These are phyloP conservation scores for Cetraspora pellucida DNA, from an alignment of 192 early-diverging fungal genomes.

Conservation along the genomic window DNA sequence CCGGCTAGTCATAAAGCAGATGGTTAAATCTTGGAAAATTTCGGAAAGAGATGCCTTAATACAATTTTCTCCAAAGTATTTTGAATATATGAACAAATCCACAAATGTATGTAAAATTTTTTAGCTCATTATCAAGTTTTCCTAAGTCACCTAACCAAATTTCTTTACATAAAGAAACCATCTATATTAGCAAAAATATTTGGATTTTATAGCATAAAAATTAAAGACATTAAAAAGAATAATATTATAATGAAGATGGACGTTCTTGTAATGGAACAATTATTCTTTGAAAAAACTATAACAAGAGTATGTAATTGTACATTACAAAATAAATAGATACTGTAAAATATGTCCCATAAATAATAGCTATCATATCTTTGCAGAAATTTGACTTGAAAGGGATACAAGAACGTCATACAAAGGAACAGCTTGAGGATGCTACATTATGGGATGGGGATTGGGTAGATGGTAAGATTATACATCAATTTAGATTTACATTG, in stretches of 20 bases:
- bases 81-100: constrained; percentile 76
- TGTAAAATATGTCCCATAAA: background rate
- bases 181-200: constrained; percentile 85
- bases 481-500: background rate
- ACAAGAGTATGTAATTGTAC: constrained; percentile 56
- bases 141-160: background rate
- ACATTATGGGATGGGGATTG: constrained; percentile 75
- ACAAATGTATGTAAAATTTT: constrained; percentile 42
- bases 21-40: constrained; percentile 70
- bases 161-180: constrained; percentile 39
- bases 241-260: constrained; percentile 72
- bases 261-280: constrained; percentile 92
- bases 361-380: background rate
- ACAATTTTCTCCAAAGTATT: constrained; percentile 90
- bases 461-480: constrained; percentile 49
- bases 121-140: background rate
- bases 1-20: constrained; percentile 85
- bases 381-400: constrained; percentile 82
- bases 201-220: constrained; percentile 87
- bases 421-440: constrained; percentile 42
- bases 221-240: constrained; percentile 56
- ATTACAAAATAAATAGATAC: background rate
- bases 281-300: constrained; percentile 79
- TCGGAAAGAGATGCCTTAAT: constrained; percentile 83
- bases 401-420: constrained; percentile 63